These are phyloP conservation scores for Dictyostelium capitatum DNA, from an alignment of 78 protist species.

Conservation along the genomic window DNA sequence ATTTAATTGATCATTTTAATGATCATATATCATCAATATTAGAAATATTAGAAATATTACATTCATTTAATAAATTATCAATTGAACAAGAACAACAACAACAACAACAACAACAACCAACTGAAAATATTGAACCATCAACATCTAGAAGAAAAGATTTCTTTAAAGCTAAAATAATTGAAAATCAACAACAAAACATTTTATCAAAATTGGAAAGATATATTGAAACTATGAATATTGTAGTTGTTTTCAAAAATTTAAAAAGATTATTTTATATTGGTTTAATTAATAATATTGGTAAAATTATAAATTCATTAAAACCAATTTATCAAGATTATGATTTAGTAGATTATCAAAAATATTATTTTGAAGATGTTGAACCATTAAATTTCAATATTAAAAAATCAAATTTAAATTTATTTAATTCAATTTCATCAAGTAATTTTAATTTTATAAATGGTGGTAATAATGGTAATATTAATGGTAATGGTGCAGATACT, in stretches of 20 bases:
- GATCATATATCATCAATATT: neutral
- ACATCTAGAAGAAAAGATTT: conserved; percentile 5
- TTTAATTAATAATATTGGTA: neutral
- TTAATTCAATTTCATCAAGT: neutral
- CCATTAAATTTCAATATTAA: neutral
- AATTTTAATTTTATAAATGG: too few relatives aligned
- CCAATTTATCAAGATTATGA: conserved; percentile 1
- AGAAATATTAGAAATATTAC: neutral
- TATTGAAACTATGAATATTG: neutral
- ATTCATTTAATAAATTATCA: neutral
- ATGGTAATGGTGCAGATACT: too few relatives aligned
- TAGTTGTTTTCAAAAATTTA: neutral
- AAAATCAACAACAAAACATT: neutral
- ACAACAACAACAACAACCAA: neutral
- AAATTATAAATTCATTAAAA: neutral
- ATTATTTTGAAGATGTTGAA: neutral
- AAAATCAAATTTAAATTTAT: neutral
- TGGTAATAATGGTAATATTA: too few relatives aligned
- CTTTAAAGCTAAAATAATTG: neutral
- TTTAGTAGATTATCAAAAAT: neutral
- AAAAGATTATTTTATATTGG: neutral
- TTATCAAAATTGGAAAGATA: neutral
- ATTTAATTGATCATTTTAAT: neutral
- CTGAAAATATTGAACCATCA: neutral
- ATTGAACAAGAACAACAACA: neutral